Evolutionary conservation across 2,329 filamentous ascomycete species (phyloP), one percentile per base, ranked within the genome.

Genomic region (Colletotrichum lupini): DNA sequence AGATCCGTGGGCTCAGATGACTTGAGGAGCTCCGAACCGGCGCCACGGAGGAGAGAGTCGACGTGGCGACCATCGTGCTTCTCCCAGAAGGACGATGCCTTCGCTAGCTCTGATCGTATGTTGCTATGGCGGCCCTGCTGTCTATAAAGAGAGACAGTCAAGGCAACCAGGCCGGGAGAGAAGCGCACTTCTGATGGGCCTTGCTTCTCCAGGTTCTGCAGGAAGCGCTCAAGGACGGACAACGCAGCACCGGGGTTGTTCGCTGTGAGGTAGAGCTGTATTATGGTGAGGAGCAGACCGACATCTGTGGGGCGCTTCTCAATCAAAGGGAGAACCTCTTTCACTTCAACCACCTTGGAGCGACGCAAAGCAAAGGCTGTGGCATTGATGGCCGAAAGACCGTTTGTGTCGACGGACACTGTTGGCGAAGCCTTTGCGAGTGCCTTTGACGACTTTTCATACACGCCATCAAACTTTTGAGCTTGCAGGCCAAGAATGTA

Each of bases 11-110:
- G 80, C 60, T 92, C 89, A 7, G 92, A 89, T 0, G 94, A 97
- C 76, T 92, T 91, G 60, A 98, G 90, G 11, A 98, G 89, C 60
- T 95, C 92, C 55, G 93, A 88, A n/a, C 94, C 96, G 8, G 95
- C 95, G 67, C 95, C 94, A 71, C 92, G 91, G 63, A 97, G 87
- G 6, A 98, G 89, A 0, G 93, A 89, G n/a, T 87, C 83, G 0
- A 91, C 81, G 2, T 79, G 75, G 19, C 74, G 76, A 6, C 77
- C 75, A 83, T 75, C 85, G 76, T 92, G 92, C 58, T 87, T 86
- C 66, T 91, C 89, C 95, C 97, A 98, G 83, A 97, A 92, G 16
- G 88, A 86, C 12, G 95, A 94, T 22, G 96, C 95, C 81, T 93
- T 94, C 72, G 92, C 90, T 22, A 98, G 87, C 79, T 97, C 94